Evolutionary conservation across 257 asterid genomes (phyloP), one percentile per base, ranked within the genome.

Genomic region (Ballota nigra): DNA sequence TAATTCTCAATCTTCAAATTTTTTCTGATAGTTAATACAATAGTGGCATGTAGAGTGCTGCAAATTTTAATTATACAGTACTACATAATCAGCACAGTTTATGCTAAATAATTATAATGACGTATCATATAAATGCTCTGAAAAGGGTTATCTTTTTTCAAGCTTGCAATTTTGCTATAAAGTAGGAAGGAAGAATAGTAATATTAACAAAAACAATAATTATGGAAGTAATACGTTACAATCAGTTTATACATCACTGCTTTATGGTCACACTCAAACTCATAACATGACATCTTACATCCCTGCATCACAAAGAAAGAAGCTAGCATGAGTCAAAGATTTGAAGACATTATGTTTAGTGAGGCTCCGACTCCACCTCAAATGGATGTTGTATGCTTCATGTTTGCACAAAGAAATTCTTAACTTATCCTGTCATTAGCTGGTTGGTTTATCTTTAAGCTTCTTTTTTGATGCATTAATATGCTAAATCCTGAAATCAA

Each of bases 211-310:
- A 29, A 13, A 69, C 10, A 16, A 34, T 24, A 55, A 49, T 29
- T 9, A 24, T 0, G 29, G n/a, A n/a, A n/a, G 62, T n/a, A 51
- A 62, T 26, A 33, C 8, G 51, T 34, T 36, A 8, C 23, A 68
- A 22, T 56, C 74, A 38, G 53, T 64, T 69, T 68, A 57, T 15
- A 33, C 29, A 57, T 40, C 24, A 63, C 66, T 38, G 13, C 57
- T 23, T 57, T 26, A 68, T 51, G 65, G 34, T 29, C 5, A 29
- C 5, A 29, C 34, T 29, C 34, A 29, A 29, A 29, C 5, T 6
- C 34, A 29, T 29, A 29, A 29, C 34, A 29, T 29, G 34, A 29
- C 34, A 29, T 29, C 5, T n/a, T n/a, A n/a, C n/a, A n/a, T n/a
- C n/a, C n/a, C n/a, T n/a, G n/a, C n/a, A n/a, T n/a, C n/a, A n/a